Evolutionary conservation across 2,329 filamentous ascomycete species (phyloP).

Genomic region (Rhynchosporium secalis): DNA sequence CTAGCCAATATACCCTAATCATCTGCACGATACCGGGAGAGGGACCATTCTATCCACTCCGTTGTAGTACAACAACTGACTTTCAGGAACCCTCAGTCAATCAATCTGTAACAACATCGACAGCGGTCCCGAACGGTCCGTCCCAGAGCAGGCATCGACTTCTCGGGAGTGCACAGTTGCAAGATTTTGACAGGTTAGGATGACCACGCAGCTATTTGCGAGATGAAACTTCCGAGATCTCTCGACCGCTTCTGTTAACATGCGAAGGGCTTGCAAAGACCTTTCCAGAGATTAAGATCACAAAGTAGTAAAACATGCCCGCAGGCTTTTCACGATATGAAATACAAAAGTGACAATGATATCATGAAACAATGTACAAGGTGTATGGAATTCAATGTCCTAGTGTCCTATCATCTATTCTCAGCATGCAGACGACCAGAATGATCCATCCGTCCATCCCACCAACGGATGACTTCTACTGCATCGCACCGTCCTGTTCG

Average conservation of each 20-base stretch:
- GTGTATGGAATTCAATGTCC: constrained; percentile 34
- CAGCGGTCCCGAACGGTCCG: too few relatives aligned
- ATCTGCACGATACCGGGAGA: too few relatives aligned
- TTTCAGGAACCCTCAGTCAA: too few relatives aligned
- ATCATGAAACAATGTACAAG: constrained; percentile 32
- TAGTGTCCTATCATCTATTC: constrained; percentile 21
- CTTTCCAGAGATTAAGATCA: too few relatives aligned
- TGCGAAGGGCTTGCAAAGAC: too few relatives aligned
- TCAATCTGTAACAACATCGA: neutral
- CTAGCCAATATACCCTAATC: too few relatives aligned
- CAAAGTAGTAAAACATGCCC: too few relatives aligned
- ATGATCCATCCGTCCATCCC: constrained; percentile 1
- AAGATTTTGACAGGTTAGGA: constrained; percentile 2
- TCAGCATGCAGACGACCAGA: constrained; percentile 4
- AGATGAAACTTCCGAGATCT: neutral
- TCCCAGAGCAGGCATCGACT: too few relatives aligned
- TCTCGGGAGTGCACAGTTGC: neutral
- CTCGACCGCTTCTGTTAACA: too few relatives aligned
- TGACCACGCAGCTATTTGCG: neutral
- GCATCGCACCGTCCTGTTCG: neutral
- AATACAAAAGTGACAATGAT: neutral
- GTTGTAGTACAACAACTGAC: too few relatives aligned
- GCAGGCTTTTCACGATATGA: neutral
- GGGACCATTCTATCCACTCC: too few relatives aligned
- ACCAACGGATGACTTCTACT: too few relatives aligned